These are phyloP conservation scores for Francoa sonchifolia DNA, from an alignment of 441 rosid species.

Conservation along the genomic window DNA sequence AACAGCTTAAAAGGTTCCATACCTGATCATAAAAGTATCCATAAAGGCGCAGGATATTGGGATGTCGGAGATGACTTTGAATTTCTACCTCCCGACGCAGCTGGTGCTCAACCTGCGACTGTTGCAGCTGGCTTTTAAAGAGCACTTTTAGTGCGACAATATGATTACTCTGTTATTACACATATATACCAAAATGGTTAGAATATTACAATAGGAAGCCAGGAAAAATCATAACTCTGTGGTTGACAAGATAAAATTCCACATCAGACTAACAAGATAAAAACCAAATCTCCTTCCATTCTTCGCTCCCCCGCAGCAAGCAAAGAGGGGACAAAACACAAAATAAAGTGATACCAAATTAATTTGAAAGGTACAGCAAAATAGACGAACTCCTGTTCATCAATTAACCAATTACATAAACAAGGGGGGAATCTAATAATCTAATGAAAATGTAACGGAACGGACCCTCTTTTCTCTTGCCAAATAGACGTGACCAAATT, in stretches of 20 bases:
- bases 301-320: too few relatives aligned
- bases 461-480: slow-evolving; percentile 83
- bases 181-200: background rate
- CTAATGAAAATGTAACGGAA: too few relatives aligned
- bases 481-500: slow-evolving; percentile 87
- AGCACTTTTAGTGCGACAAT: slow-evolving; percentile 89
- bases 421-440: too few relatives aligned
- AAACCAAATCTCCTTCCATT: too few relatives aligned
- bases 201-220: too few relatives aligned
- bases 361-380: too few relatives aligned
- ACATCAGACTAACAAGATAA: too few relatives aligned
- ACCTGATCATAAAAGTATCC: slow-evolving; percentile 98
- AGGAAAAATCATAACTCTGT: too few relatives aligned
- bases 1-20: background rate
- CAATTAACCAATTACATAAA: background rate
- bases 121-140: slow-evolving; percentile 86
- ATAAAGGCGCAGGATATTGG: slow-evolving; percentile 77
- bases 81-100: slow-evolving; percentile 94
- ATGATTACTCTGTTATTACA: slow-evolving; percentile 63
- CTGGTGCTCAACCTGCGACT: slow-evolving; percentile 95
- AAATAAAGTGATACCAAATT: too few relatives aligned
- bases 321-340: too few relatives aligned
- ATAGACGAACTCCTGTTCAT: background rate
- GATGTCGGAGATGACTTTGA: slow-evolving; percentile 87
- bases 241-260: too few relatives aligned